phyloP scores from a whole-genome alignment of 306 rosid species.

The Notholithocarpus densiflorus region DNA sequence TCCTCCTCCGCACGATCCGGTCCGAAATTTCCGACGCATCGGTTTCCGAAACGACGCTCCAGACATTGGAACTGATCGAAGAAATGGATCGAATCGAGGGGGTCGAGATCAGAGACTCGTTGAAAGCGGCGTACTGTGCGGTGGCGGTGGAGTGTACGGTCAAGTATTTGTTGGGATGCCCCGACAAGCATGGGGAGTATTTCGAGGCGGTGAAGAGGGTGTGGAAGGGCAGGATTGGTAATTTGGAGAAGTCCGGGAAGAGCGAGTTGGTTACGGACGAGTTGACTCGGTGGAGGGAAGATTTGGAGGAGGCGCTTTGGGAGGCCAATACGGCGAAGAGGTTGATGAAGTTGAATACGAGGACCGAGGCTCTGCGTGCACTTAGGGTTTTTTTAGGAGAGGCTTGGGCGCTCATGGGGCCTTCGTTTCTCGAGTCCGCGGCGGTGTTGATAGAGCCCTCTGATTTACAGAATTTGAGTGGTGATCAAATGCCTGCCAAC shows the following conservation, averaged over 20 bases:
- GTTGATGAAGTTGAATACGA: slow-evolving; percentile 40
- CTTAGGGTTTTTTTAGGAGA: slow-evolving; percentile 46
- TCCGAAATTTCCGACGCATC: slow-evolving; percentile 33
- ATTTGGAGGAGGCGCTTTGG: slow-evolving; percentile 57
- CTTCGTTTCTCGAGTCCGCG: slow-evolving; percentile 40
- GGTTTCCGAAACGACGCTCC: slow-evolving; percentile 41
- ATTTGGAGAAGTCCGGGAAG: slow-evolving; percentile 19
- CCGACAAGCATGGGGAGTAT: slow-evolving; percentile 36
- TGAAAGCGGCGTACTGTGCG: slow-evolving; percentile 59
- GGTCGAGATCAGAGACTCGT: slow-evolving; percentile 16
- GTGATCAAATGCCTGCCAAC: neutral
- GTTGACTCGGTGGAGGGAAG: slow-evolving; percentile 38
- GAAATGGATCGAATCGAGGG: slow-evolving; percentile 31
- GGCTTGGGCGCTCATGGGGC: slow-evolving; percentile 57
- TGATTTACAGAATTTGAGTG: neutral
- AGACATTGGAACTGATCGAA: slow-evolving; percentile 49
- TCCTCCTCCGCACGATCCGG: slow-evolving; percentile 59
- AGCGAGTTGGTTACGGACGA: slow-evolving; percentile 37
- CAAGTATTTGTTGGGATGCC: slow-evolving; percentile 33
- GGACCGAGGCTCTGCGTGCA: slow-evolving; percentile 46
- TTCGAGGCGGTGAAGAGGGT: slow-evolving; percentile 46
- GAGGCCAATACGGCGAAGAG: slow-evolving; percentile 40
- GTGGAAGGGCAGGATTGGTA: slow-evolving; percentile 54
- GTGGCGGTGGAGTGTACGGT: slow-evolving; percentile 75
- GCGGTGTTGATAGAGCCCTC: slow-evolving; percentile 14